Conservation (phyloP, 129 eudicot species). For the Dittrichia graveolens region DNA sequence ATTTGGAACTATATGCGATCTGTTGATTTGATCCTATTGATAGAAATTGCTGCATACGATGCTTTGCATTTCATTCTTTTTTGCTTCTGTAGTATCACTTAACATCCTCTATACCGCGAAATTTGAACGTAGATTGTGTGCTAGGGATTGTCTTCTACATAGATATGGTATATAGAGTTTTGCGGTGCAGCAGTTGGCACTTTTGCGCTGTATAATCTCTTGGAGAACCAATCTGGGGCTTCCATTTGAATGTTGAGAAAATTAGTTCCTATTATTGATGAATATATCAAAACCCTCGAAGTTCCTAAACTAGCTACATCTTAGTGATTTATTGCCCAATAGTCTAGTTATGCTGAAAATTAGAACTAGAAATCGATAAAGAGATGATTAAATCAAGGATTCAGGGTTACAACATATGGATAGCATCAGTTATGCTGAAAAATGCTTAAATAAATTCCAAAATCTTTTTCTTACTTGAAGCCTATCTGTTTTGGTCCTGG, state of each 20-base stretch:
- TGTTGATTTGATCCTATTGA: conserved; percentile 29
- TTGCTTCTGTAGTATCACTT: conserved; percentile 17
- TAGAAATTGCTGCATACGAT: conserved; percentile 21
- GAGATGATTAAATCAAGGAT: conserved; percentile 6
- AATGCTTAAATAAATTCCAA: not conserved
- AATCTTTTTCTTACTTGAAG: not conserved
- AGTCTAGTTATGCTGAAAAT: not conserved
- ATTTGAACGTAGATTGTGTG: conserved; percentile 27
- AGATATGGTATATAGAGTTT: not conserved
- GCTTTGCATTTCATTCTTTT: conserved; percentile 12
- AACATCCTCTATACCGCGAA: not conserved
- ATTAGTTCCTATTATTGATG: not conserved
- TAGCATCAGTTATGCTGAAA: not conserved
- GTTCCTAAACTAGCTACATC: not conserved
- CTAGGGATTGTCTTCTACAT: conserved; percentile 13
- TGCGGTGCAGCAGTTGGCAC: conserved; percentile 9
- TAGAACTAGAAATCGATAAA: not conserved
- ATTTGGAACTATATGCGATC: conserved; percentile 35
- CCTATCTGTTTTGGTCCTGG: not conserved
- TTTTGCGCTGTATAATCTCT: not conserved
- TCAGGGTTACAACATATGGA: not conserved
- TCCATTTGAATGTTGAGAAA: not conserved
- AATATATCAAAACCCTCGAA: not conserved
- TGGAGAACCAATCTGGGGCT: conserved; percentile 11
- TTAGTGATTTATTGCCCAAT: not conserved